Conservation (phyloP, 805 yeast species). For the Ogataea populi-albae region DNA sequence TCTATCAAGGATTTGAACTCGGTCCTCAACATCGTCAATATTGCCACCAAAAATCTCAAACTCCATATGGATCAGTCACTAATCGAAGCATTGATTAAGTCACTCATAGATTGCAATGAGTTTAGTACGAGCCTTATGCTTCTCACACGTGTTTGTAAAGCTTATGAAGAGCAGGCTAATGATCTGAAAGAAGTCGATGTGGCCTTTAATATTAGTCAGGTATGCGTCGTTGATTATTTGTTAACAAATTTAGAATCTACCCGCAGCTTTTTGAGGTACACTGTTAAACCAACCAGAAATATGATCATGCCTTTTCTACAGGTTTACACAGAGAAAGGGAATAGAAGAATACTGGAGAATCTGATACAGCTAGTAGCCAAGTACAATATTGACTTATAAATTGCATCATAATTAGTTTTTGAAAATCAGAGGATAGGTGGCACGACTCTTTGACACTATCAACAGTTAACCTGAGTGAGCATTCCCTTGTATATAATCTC, state of each 20-base stretch:
- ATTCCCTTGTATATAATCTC: conserved; percentile 26
- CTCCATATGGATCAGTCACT: conserved; percentile 11
- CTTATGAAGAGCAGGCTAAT: conserved; percentile 10
- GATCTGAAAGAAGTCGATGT: not conserved
- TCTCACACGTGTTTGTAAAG: conserved; percentile 10
- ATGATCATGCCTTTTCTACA: conserved; percentile 16
- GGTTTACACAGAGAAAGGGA: conserved; percentile 8
- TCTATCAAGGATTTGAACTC: conserved; percentile 3
- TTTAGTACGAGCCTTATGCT: conserved; percentile 11
- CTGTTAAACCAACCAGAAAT: conserved; percentile 15
- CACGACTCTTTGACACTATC: not conserved
- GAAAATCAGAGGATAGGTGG: not conserved
- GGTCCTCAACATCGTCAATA: conserved; percentile 7
- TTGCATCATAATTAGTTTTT: not conserved
- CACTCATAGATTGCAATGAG: conserved; percentile 12
- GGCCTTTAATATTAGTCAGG: conserved; percentile 6
- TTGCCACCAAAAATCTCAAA: conserved; percentile 9
- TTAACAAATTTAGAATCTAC: conserved; percentile 5
- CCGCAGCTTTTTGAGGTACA: conserved; percentile 8
- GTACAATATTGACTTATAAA: conserved; percentile 14
- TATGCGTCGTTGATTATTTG: conserved; percentile 14
- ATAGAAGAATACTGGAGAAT: conserved; percentile 9
- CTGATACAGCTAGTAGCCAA: conserved; percentile 15
- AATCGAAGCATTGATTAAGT: conserved; percentile 8
- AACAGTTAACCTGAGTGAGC: conserved; percentile 31